Evolutionary conservation across 805 yeast species (phyloP).

Genomic region (Wickerhamiella sergipiensis): DNA sequence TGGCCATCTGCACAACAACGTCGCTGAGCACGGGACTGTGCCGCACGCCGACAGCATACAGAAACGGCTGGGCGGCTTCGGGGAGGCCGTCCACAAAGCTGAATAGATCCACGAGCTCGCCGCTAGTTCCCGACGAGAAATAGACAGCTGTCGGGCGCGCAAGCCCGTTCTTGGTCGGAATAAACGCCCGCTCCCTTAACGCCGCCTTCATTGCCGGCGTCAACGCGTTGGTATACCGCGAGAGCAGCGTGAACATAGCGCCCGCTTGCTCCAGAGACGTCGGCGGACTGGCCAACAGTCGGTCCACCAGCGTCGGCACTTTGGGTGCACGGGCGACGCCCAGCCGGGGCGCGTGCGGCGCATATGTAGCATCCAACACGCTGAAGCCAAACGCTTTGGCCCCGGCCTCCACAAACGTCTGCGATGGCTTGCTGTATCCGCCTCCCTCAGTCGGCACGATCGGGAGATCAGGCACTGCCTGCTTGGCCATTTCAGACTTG

Average conservation of each 20-base stretch:
- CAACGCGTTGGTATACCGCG: slow-evolving; percentile 17
- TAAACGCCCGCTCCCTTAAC: slow-evolving; percentile 15
- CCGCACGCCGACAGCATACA: slow-evolving; percentile 23
- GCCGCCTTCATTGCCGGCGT: slow-evolving; percentile 10
- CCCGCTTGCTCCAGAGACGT: slow-evolving; percentile 13
- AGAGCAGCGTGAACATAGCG: slow-evolving; percentile 21
- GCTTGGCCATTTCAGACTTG: slow-evolving; percentile 8
- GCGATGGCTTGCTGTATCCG: slow-evolving; percentile 11
- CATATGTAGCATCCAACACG: slow-evolving; percentile 15
- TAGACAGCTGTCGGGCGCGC: slow-evolving; percentile 18
- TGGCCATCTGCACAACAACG: slow-evolving; percentile 18
- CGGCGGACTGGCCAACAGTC: slow-evolving; percentile 17
- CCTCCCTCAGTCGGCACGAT: slow-evolving; percentile 15
- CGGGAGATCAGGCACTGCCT: slow-evolving; percentile 1
- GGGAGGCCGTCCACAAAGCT: slow-evolving; percentile 6
- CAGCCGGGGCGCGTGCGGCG: slow-evolving; percentile 20
- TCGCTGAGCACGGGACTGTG: slow-evolving; percentile 23
- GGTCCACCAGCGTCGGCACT: slow-evolving; percentile 10
- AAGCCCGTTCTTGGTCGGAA: slow-evolving; percentile 17
- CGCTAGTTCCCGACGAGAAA: slow-evolving; percentile 8
- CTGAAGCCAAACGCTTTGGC: slow-evolving; percentile 21
- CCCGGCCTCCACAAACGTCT: slow-evolving; percentile 17
- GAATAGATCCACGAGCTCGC: slow-evolving; percentile 10
- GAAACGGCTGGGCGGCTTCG: slow-evolving; percentile 20
- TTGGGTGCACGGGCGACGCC: slow-evolving; percentile 23